A percentile compares a stretch with the other conserved stretches of the same genome.
These are phyloP conservation scores for Rhizopogon vinicolor DNA, from an alignment of 768 basidiomycete species.

Conservation along the genomic window DNA sequence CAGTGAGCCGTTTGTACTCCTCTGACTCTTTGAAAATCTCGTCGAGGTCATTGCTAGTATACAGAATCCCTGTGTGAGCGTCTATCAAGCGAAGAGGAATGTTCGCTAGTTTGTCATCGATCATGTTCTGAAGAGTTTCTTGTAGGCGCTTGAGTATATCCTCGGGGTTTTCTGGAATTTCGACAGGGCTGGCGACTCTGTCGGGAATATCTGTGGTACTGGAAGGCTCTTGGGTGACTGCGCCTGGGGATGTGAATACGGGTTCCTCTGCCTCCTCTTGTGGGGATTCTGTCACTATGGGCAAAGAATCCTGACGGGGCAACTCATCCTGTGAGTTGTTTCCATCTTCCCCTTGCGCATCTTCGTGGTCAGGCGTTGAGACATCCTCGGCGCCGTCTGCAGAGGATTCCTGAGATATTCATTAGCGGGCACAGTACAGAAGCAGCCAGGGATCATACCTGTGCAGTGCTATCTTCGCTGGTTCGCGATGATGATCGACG, in stretches of 20 bases:
- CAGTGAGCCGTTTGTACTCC: not conserved
- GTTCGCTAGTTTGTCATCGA: not conserved
- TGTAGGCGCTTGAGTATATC: not conserved
- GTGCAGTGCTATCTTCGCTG: not conserved
- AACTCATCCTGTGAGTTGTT: not conserved
- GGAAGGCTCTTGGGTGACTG: not conserved
- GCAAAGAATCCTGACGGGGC: not conserved
- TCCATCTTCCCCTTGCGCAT: not conserved
- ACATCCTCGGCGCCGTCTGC: not conserved
- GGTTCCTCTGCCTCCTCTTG: not conserved
- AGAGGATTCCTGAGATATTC: not conserved
- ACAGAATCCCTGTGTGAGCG: not conserved
- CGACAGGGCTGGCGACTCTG: not conserved
- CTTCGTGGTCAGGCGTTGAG: not conserved
- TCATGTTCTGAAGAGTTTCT: not conserved
- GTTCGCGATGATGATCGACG: not conserved
- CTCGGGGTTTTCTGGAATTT: not conserved
- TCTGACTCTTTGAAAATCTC: not conserved
- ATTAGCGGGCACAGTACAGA: not conserved
- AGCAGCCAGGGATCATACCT: not conserved
- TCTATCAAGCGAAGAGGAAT: slow-evolving; percentile 2
- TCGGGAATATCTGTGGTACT: too few species aligned
- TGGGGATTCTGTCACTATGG: not conserved
- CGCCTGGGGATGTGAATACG: not conserved
- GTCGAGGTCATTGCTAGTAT: not conserved